A percentile compares a stretch with the other conserved stretches of the same genome.
phyloP scores from a whole-genome alignment of 2,329 filamentous ascomycete genomes.

The Celoporthe dispersa region DNA sequence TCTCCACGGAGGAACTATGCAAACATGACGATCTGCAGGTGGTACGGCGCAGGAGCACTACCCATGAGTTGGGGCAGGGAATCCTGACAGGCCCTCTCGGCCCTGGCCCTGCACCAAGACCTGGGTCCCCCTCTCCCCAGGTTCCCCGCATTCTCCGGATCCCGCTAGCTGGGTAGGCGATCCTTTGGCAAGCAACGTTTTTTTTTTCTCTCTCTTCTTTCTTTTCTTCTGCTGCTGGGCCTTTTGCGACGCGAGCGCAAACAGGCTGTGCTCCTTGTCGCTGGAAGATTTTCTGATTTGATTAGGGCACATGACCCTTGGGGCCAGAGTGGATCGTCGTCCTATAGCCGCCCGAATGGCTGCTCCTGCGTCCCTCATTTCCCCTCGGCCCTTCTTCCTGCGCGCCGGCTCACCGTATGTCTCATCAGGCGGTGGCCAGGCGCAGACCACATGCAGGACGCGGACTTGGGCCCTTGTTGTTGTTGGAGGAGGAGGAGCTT shows the following conservation, averaged over 20 bases:
- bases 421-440: neutral
- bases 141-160: constrained; percentile 21
- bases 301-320: neutral
- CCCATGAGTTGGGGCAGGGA: neutral
- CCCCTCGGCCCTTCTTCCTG: constrained; percentile 4
- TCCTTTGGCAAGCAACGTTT: neutral
- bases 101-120: neutral
- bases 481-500: neutral
- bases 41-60: constrained; percentile 3
- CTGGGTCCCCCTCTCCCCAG: neutral
- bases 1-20: neutral
- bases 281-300: neutral
- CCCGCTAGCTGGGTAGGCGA: neutral
- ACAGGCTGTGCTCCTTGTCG: neutral
- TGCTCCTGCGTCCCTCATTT: neutral
- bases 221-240: neutral
- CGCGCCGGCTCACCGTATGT: constrained; percentile 3
- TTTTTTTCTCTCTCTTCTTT: neutral
- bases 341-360: constrained; percentile 13
- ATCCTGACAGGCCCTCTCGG: neutral
- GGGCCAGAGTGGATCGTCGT: constrained; percentile 11
- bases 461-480: neutral
- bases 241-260: neutral
- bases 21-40: constrained; percentile 7
- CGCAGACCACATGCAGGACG: neutral